These are phyloP conservation scores for Naegleria fowleri DNA, from an alignment of 208 protist species.

Conservation along the genomic window DNA sequence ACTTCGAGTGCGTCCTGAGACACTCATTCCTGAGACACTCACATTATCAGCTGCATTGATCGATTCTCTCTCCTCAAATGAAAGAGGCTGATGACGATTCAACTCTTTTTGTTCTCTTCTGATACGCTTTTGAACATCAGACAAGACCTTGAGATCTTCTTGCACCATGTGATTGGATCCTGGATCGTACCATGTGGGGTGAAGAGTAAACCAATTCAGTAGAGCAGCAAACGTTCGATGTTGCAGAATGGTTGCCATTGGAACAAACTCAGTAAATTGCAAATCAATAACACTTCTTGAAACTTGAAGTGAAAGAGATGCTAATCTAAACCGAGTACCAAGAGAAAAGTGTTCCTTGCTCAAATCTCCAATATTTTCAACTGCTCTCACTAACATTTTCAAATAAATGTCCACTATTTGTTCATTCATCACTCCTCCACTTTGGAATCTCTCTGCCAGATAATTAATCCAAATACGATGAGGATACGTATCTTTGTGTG, in stretches of 20 bases:
- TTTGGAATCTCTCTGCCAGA: background rate
- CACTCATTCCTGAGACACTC: background rate
- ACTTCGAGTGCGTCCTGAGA: background rate
- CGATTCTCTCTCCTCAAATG: too few species aligned
- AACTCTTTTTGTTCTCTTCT: background rate
- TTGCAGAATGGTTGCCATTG: background rate
- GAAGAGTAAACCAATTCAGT: background rate
- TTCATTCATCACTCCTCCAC: background rate
- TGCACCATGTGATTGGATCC: background rate
- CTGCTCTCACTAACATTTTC: background rate
- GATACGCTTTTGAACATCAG: background rate
- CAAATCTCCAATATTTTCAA: background rate
- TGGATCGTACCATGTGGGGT: background rate
- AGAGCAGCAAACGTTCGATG: background rate
- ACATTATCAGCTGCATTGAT: background rate
- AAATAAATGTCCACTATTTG: background rate
- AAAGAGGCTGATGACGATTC: background rate
- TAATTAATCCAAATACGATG: constrained; percentile 18
- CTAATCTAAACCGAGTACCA: background rate
- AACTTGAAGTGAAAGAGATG: background rate
- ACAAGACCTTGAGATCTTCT: background rate
- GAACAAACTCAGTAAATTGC: background rate
- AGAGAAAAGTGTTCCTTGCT: background rate
- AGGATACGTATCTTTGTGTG: background rate
- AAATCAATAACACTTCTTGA: background rate